Conservation (phyloP, 129 eudicot genomes). For the Pulicaria dysenterica region DNA sequence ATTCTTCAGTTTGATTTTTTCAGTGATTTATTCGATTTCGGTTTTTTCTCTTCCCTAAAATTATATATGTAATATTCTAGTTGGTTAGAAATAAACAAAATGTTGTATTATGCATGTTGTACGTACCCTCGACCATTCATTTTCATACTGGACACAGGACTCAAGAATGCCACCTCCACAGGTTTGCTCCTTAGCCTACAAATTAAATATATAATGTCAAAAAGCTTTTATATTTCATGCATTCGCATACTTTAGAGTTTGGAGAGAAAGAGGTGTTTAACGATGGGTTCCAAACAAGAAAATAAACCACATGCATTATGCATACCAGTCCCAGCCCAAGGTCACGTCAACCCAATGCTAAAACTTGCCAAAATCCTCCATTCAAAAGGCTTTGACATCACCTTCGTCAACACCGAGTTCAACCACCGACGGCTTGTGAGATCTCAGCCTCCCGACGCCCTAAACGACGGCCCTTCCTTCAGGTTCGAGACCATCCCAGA, state of each 20-base stretch:
- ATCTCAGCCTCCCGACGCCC: slow-evolving; percentile 4
- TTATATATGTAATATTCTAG: no score
- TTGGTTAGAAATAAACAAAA: no score
- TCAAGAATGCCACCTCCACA: no score
- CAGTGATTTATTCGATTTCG: no score
- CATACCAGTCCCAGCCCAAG: slow-evolving; percentile 23
- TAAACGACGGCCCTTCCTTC: slow-evolving; percentile 21
- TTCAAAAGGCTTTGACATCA: slow-evolving; percentile 33
- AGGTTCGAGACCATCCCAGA: slow-evolving; percentile 40
- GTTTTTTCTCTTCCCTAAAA: no score
- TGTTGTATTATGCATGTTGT: no score
- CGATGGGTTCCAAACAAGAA: slow-evolving; percentile 12
- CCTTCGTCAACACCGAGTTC: slow-evolving; percentile 35
- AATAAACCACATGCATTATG: slow-evolving; percentile 34
- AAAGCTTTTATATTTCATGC: no score
- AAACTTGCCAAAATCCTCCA: slow-evolving; percentile 36
- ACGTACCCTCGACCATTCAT: no score
- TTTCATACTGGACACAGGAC: no score
- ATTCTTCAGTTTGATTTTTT: no score
- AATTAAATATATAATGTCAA: no score
- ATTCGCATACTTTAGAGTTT: neutral
- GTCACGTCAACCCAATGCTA: slow-evolving; percentile 3
- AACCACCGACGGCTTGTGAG: slow-evolving; percentile 34
- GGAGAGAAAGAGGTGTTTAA: neutral
- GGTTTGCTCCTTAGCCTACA: no score